Base-by-base conservation (phyloP, 2,329 filamentous ascomycete genomes). In the Zymoseptoria pseudotritici region DNA sequence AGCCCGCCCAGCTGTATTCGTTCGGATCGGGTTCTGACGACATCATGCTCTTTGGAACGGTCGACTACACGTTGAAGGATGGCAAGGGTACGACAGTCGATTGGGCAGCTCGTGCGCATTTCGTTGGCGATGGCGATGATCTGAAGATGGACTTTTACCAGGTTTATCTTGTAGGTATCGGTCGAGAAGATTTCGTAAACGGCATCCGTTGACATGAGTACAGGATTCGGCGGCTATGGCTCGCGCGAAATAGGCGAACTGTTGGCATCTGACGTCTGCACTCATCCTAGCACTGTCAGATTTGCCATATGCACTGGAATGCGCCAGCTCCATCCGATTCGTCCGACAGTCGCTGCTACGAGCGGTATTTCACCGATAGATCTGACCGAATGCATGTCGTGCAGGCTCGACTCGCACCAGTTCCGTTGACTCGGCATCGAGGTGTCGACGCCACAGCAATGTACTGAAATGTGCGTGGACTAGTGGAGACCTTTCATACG, bases 91-190 rank as follows among this genome's bases (percentile, higher is more conserved):
- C 68, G 5, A 67, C 67, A 2, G 69, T 82, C 3, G 80, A 83
- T 10, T 86, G 83, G 83, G 79, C 80, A 19, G 83, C 77, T 56
- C 74, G 80, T 62, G 83, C 80, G 3, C 75, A 81, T 57, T 76
- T 87, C 52, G 71, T 77, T 26, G 78, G 80, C 5, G 74, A 75
- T 52, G 78, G 80, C 53, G 83, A 80, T 3, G 78, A 77, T 64
- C 80, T 84, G 68, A 82, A 77, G 71, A 76, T 82, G 74, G 72
- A 75, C 29, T 80, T 78, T 63, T 83, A 83, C 69, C 80, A 83
- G 68, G 80, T 83, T 5, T 83, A 82, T 66, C 61, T 83, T 65
- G 80, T 82, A 62, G 73, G 78, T 73, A 21, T n/a, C 58, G 46
- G 21, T 51, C 13, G 46, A 53, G 17, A 17, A 13, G 17, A 26